Conservation (phyloP, 2,329 filamentous ascomycete species). For the Colletotrichum nymphaeae region DNA sequence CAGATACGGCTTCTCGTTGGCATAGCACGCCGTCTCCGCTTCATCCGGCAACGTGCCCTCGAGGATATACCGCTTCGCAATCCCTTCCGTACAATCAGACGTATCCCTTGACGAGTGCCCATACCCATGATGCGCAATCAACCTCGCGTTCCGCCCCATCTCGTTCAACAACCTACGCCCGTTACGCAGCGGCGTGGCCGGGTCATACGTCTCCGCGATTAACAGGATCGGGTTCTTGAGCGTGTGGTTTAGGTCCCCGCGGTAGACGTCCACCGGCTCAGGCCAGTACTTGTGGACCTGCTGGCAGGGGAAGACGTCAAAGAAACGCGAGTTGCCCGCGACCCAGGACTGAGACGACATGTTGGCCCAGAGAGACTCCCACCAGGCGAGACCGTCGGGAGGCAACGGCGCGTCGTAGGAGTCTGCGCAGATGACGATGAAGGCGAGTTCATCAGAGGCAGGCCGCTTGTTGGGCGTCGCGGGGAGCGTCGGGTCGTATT, state of each 20-base stretch:
- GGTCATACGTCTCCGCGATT: constrained; percentile 62
- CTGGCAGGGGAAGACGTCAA: constrained; percentile 56
- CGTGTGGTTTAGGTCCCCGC: constrained; percentile 56
- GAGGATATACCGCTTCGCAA: constrained; percentile 54
- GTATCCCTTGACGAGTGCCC: constrained; percentile 59
- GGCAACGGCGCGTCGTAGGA: constrained; percentile 55
- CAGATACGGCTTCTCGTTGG: constrained; percentile 60
- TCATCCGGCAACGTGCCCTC: constrained; percentile 53
- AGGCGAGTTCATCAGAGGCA: constrained; percentile 51
- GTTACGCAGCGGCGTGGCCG: constrained; percentile 61
- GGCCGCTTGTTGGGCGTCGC: constrained; percentile 42
- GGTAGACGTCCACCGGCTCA: constrained; percentile 57
- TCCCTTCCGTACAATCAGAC: constrained; percentile 57
- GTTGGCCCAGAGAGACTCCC: constrained; percentile 57
- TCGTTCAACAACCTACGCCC: constrained; percentile 55
- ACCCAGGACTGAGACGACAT: constrained; percentile 60
- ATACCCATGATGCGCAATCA: constrained; percentile 62
- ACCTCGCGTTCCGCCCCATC: constrained; percentile 60
- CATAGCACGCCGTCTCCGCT: constrained; percentile 57
- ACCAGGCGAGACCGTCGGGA: constrained; percentile 54
- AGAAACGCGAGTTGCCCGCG: constrained; percentile 60
- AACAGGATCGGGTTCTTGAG: constrained; percentile 58
- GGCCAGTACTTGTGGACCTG: constrained; percentile 60
- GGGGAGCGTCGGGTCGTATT: constrained; percentile 53
- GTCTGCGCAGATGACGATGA: constrained; percentile 59